Conservation (phyloP, 345 rosid genomes). For the Sisymbrium irio region DNA sequence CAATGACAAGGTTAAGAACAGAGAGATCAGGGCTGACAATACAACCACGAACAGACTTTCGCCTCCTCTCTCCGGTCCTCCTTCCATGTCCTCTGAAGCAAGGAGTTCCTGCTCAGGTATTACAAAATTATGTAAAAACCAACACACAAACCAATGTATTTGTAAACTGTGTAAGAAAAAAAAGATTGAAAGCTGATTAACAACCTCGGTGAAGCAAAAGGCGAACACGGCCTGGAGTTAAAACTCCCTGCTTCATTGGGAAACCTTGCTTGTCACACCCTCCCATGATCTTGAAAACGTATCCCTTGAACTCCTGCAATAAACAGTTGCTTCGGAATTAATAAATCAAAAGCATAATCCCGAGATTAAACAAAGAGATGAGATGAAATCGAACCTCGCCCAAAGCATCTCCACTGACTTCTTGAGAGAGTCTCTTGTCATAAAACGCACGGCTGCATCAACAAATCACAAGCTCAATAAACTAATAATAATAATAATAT, state of each 20-base stretch:
- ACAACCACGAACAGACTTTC: conserved; percentile 92
- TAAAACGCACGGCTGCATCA: conserved; percentile 53
- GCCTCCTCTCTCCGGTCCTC: conserved; percentile 70
- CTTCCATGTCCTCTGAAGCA: conserved; percentile 81
- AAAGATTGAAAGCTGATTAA: background rate
- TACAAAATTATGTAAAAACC: background rate
- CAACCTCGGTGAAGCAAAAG: conserved; percentile 70
- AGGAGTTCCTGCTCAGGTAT: conserved; percentile 53
- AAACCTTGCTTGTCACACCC: conserved; percentile 95
- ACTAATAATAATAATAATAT: background rate
- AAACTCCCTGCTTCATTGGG: conserved; percentile 91
- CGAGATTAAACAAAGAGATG: background rate
- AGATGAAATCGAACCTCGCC: conserved; percentile 50
- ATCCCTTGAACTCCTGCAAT: conserved; percentile 75
- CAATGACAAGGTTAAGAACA: conserved; percentile 74
- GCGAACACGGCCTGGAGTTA: conserved; percentile 81
- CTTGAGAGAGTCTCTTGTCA: conserved; percentile 81
- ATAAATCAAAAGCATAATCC: background rate
- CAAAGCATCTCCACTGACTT: conserved; percentile 74
- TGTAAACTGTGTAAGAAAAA: background rate
- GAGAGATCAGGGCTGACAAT: conserved; percentile 80
- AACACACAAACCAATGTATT: background rate
- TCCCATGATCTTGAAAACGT: conserved; percentile 84
- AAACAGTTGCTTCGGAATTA: background rate
- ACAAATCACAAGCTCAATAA: background rate